Conservation (phyloP, 306 rosid species). For the Aeschynomene evenia region DNA sequence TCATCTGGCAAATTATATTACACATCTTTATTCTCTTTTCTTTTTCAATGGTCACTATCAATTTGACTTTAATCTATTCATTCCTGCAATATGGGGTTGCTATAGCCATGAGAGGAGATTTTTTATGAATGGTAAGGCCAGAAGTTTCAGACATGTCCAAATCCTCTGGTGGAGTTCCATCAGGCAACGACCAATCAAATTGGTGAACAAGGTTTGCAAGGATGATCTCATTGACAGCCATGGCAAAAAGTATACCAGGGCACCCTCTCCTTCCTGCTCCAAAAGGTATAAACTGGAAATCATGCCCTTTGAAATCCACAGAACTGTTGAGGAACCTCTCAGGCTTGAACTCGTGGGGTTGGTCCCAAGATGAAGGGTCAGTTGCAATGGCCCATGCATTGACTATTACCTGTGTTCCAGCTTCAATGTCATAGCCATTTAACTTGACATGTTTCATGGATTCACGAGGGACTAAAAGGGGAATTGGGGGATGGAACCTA, state of each 20-base stretch:
- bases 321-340: constrained; percentile 24
- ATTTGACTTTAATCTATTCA: neutral
- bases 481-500: constrained; percentile 17
- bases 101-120: neutral
- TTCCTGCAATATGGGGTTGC: neutral
- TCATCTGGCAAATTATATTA: too few relatives aligned
- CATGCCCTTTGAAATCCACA: constrained; percentile 26
- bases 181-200: constrained; percentile 19
- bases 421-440: constrained; percentile 32
- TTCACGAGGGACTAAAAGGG: constrained; percentile 17
- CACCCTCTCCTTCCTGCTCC: constrained; percentile 42
- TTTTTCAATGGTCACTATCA: neutral
- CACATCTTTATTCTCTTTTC: neutral
- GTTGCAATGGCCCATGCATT: constrained; percentile 30
- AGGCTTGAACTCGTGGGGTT: constrained; percentile 32
- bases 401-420: constrained; percentile 27
- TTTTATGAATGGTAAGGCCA: constrained; percentile 10
- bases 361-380: constrained; percentile 27
- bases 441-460: constrained; percentile 15
- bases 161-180: neutral
- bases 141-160: constrained; percentile 17
- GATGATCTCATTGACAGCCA: neutral
- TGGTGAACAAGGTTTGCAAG: constrained; percentile 21
- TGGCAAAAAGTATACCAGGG: constrained; percentile 18
- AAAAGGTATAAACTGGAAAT: constrained; percentile 31